phyloP scores from a whole-genome alignment of 805 yeast species.

The Candida silvatica region DNA sequence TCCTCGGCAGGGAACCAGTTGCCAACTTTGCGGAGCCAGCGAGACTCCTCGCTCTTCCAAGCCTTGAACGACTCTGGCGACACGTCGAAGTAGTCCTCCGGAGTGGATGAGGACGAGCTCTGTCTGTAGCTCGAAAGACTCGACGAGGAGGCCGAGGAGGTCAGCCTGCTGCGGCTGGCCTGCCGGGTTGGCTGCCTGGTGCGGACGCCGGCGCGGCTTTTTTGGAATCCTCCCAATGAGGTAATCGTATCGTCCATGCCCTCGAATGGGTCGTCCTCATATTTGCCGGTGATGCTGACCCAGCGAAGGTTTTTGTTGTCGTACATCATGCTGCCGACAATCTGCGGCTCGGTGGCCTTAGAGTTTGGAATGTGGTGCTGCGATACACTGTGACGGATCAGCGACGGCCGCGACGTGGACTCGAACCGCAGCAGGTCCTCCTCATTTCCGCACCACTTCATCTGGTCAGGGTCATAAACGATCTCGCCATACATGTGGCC shows the following conservation, averaged over 20 bases:
- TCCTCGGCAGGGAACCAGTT: slow-evolving; percentile 27
- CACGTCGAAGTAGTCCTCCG: slow-evolving; percentile 15
- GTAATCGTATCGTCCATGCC: slow-evolving; percentile 36
- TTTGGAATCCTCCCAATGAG: background rate
- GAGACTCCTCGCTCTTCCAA: slow-evolving; percentile 24
- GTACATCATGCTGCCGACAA: slow-evolving; percentile 49
- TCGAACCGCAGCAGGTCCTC: slow-evolving; percentile 47
- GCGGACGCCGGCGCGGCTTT: slow-evolving; percentile 1
- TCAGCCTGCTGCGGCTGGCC: background rate
- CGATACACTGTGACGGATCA: slow-evolving; percentile 18
- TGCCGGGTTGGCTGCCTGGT: background rate
- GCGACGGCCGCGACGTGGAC: slow-evolving; percentile 27
- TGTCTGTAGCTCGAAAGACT: slow-evolving; percentile 1
- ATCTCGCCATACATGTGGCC: slow-evolving; percentile 32
- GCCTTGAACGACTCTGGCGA: slow-evolving; percentile 17
- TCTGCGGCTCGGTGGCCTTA: slow-evolving; percentile 19
- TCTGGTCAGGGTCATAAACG: slow-evolving; percentile 43
- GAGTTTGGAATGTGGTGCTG: background rate
- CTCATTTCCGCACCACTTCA: slow-evolving; percentile 62
- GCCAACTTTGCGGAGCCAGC: slow-evolving; percentile 27
- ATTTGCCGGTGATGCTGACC: slow-evolving; percentile 40
- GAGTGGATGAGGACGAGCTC: background rate
- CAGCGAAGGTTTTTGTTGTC: slow-evolving; percentile 50
- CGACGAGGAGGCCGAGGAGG: slow-evolving; percentile 4
- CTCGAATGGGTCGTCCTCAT: slow-evolving; percentile 37